A percentile compares a stretch with the other conserved stretches of the same genome.
Evolutionary conservation across 1,284 basidiomycete genomes (phyloP).

Genomic region (Tremellales sp.): DNA sequence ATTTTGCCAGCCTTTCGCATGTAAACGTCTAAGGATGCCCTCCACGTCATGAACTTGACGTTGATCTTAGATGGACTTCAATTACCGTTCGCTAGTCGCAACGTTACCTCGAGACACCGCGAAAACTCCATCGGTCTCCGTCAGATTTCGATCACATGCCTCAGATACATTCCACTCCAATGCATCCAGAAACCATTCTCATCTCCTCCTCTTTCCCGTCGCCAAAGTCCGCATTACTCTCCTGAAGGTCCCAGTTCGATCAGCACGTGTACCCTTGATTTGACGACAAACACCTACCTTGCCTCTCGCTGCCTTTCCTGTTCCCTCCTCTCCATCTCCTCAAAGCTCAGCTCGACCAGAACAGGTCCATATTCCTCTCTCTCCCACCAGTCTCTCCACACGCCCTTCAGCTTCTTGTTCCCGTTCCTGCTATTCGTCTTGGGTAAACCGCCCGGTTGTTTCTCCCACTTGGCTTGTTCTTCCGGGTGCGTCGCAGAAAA

Average conservation of each 20-base stretch:
- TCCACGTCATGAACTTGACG: too few relatives aligned
- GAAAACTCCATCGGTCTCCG: neutral
- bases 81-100: neutral
- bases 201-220: constrained; percentile 14
- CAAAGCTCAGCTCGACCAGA: constrained; percentile 77
- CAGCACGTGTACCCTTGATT: neutral
- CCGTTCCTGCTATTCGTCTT: constrained; percentile 59
- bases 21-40: too few relatives aligned
- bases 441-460: constrained; percentile 51
- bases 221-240: constrained; percentile 25
- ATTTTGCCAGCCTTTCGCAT: too few relatives aligned
- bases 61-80: too few relatives aligned
- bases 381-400: constrained; percentile 94
- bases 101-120: neutral
- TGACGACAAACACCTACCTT: constrained; percentile 39
- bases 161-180: neutral
- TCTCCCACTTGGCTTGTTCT: constrained; percentile 61
- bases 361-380: constrained; percentile 86
- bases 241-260: neutral
- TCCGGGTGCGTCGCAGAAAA: constrained; percentile 58
- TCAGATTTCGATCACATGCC: too few relatives aligned
- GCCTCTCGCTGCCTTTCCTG: constrained; percentile 74
- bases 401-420: constrained; percentile 75
- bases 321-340: constrained; percentile 88
- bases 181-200: neutral